Evolutionary conservation across 495 filamentous ascomycete species (phyloP).

Genomic region (Hypoxylon perforatum): DNA sequence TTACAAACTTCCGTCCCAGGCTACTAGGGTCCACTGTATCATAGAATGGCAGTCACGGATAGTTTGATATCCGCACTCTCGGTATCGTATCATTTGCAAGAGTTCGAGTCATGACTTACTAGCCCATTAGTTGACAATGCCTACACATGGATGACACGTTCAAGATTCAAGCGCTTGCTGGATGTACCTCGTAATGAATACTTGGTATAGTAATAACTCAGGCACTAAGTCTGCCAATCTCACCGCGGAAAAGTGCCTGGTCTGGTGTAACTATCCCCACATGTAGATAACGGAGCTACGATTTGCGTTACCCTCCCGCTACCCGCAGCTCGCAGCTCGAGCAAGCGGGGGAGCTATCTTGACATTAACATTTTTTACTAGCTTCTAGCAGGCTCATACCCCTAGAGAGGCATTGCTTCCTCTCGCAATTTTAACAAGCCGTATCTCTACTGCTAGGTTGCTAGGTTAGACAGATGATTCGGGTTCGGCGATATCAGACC

Average conservation of each 20-base stretch:
- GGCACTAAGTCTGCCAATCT: too few species aligned
- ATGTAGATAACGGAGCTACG: constrained; percentile 21
- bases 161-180: constrained; percentile 11
- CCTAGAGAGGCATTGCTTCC: too few species aligned
- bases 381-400: not conserved
- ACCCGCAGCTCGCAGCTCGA: not conserved
- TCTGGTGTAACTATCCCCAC: constrained; percentile 10
- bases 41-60: constrained; percentile 25
- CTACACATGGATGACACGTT: not conserved
- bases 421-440: too few species aligned
- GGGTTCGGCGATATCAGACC: constrained; percentile 16
- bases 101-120: not conserved
- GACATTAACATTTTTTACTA: not conserved
- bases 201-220: too few species aligned
- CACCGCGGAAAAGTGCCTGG: too few species aligned
- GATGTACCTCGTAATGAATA: not conserved
- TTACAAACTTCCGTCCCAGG: not conserved
- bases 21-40: not conserved
- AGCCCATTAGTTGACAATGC: not conserved
- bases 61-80: constrained; percentile 28
- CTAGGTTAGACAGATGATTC: not conserved
- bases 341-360: constrained; percentile 7
- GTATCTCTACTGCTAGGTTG: too few species aligned
- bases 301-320: constrained; percentile 12
- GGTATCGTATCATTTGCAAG: constrained; percentile 11